Conservation (phyloP, 352 stramenopile species). For the Pythium biforme region DNA sequence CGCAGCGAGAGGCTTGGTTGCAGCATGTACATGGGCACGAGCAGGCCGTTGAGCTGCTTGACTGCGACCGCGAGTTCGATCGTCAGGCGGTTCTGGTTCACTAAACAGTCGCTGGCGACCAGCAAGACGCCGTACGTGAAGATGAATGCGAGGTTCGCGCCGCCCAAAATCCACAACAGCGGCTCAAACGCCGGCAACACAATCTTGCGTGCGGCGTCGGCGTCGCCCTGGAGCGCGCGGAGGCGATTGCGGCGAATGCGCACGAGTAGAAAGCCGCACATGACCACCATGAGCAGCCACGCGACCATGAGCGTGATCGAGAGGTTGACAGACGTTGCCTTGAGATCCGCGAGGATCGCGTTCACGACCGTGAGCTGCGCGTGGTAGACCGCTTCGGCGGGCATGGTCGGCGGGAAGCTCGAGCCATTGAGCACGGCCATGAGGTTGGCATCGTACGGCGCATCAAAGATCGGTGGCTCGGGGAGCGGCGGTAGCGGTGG, state of each 20-base stretch:
- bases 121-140: constrained; percentile 42
- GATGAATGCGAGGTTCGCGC: constrained; percentile 36
- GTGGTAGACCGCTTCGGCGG: constrained; percentile 2
- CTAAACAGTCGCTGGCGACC: constrained; percentile 19
- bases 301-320: constrained; percentile 5
- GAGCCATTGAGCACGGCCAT: constrained; percentile 11
- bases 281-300: constrained; percentile 17
- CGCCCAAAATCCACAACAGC: constrained; percentile 46
- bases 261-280: constrained; percentile 30
- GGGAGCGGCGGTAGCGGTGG: constrained; percentile 21
- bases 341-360: constrained; percentile 8
- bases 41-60: constrained; percentile 45
- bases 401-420: constrained; percentile 13
- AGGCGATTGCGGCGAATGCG: constrained; percentile 62
- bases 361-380: constrained; percentile 9
- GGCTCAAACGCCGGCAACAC: constrained; percentile 68
- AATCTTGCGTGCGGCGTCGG: constrained; percentile 48
- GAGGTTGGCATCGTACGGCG: constrained; percentile 26
- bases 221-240: constrained; percentile 48
- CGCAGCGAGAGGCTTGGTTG: constrained; percentile 55
- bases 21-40: constrained; percentile 49
- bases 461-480: constrained; percentile 21
- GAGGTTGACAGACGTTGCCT: constrained; percentile 10
- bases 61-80: constrained; percentile 49
- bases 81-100: constrained; percentile 15